phyloP scores from a whole-genome alignment of 2,329 filamentous ascomycete species.

The Kalaharituber pfeilii region DNA sequence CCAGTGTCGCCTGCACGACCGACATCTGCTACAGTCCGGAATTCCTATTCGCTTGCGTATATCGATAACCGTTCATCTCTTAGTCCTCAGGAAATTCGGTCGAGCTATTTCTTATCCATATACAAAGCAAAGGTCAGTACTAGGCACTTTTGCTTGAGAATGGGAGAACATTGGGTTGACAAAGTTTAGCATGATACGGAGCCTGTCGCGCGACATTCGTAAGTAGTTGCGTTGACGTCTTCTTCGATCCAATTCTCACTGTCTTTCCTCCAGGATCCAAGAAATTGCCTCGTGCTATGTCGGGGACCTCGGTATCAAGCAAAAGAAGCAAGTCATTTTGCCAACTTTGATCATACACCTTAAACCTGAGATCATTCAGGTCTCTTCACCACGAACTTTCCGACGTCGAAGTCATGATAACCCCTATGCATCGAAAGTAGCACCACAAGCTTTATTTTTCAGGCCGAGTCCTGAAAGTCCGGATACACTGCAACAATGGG shows the following conservation, averaged over 20 bases:
- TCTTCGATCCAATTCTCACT: too few species aligned
- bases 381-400: slow-evolving; percentile 14
- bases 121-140: slow-evolving; percentile 18
- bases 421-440: not conserved
- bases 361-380: slow-evolving; percentile 9
- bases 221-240: too few species aligned
- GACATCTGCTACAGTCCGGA: not conserved
- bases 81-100: slow-evolving; percentile 1
- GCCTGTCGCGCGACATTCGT: slow-evolving; percentile 16
- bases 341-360: slow-evolving; percentile 17
- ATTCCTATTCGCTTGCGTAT: slow-evolving; percentile 6
- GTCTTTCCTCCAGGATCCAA: slow-evolving; percentile 9
- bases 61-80: not conserved
- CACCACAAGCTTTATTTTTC: slow-evolving; percentile 13
- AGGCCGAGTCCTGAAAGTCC: slow-evolving; percentile 7
- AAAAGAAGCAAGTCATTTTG: slow-evolving; percentile 16
- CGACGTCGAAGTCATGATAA: slow-evolving; percentile 16
- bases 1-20: not conserved
- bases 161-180: not conserved
- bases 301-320: slow-evolving; percentile 14
- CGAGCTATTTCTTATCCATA: slow-evolving; percentile 10
- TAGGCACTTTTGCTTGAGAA: not conserved
- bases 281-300: slow-evolving; percentile 18
- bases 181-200: slow-evolving; percentile 13
- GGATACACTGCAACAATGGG: slow-evolving; percentile 13